Base-by-base conservation (phyloP, 2,329 filamentous ascomycete genomes). In the Ambrosiella xylebori region DNA sequence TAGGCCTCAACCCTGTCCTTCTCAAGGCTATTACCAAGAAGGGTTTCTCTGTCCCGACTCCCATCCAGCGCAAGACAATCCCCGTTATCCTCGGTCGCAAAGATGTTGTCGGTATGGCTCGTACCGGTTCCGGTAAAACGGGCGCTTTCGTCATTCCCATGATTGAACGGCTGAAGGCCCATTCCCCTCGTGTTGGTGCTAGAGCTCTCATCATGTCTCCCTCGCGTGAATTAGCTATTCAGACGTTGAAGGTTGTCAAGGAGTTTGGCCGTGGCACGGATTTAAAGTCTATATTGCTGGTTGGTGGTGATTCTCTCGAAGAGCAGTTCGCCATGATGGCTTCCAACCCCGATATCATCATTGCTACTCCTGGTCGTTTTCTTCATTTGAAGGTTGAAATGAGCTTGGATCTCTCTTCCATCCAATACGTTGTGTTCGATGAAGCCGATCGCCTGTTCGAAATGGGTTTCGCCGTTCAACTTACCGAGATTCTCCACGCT, bases 121-220 rank as follows among this genome's bases (percentile, higher is more conserved):
- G 94, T 63, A 98, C 94, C n/a, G 93, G 93, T 68, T 97, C 90
- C 17, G 93, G 93, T 73, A 98, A 98, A 75, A 98, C 94, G 1
- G 93, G 90, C 1, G 93, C 93, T 19, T 98, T 98, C 69, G 89
- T 97, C 35, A 94, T 98, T 63, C 93, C 93, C 49, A 95, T 98
- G 91, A 89, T 98, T 61, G 88, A 98, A 73, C 86, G 85, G 63
- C 74, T 98, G 61, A 94, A 90, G 70, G 79, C 81, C 27, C 94
- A 98, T 69, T 95, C 86, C 66, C 83, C 84, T 37, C 85, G 85
- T 65, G 84, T 97, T 62, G 93, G 94, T 56, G 82, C 88, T 50
- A 80, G 93, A 65, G 93, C 85, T 11, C 74, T 98, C 61, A 85
- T 98, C 62, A 71, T 98, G 68, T 96, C 90, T 12, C 93, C 93